Evolutionary conservation across 1,139 yeast species (phyloP), one percentile per base, ranked within the genome.

Genomic region (Blastobotrys aristatus): DNA sequence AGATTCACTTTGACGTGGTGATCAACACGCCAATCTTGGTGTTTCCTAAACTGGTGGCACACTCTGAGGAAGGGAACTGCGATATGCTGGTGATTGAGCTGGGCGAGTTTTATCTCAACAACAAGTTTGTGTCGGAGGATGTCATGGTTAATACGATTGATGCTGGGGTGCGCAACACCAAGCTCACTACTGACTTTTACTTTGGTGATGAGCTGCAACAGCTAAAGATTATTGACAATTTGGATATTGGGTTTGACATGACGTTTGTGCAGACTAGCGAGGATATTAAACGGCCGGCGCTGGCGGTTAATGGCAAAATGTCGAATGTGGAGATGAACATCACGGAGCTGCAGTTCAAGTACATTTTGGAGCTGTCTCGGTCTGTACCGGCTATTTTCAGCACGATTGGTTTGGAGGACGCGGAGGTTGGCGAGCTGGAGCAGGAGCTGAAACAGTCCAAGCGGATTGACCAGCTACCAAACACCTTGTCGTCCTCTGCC

Each of bases 1-100:
- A 75, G 54, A 80, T 88, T 65, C 81, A 81, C 54, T 77, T 92
- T 60, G 85, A 89, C 58, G 67, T 94, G 29, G 66, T 79, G 18
- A 72, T 92, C 13, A 76, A 79, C 46, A 89, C 97, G 0, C 99
- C 98, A 0, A 83, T 83, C 11, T 71, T 92, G 41, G 79, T 84
- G 1, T 87, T 88, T 57, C 97, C 97, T 0, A 76, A 75, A 46
- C 54, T 79, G 1, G 72, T 73, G 3, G 50, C 55, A 13, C 44
- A 42, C 16, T 48, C 48, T 18, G 58, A 53, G 29, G 72, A 71
- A 21, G 73, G 72, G n/a, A 66, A 69, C 0, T 79, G 76, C 57
- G 92, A 92, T 59, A 72, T 76, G 24, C 64, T 92, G 22, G 80
- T 84, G 1, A 79, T 86, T 4, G 80, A 86, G 57, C 71, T 90